Conservation (phyloP, 106 monocot species). For the Platanthera zijinensis region DNA sequence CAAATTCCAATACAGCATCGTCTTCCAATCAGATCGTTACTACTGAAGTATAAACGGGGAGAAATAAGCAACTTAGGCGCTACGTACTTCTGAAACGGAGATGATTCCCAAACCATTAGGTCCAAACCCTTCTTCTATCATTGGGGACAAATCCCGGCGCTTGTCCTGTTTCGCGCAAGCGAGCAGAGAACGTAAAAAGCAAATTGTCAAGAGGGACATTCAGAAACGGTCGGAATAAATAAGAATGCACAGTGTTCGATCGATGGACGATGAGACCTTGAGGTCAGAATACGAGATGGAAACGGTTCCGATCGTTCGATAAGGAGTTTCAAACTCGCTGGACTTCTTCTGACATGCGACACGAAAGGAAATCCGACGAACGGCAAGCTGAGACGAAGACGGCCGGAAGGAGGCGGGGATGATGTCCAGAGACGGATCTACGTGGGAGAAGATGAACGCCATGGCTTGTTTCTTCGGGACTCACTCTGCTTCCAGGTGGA, state of each 20-base stretch:
- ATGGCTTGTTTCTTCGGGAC: neutral
- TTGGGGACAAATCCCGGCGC: constrained; percentile 46
- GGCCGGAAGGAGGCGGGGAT: neutral
- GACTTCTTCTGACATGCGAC: neutral
- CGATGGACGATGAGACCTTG: constrained; percentile 37
- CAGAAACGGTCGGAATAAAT: neutral
- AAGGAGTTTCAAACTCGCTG: neutral
- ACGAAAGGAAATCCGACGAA: neutral
- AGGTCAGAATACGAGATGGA: constrained; percentile 62
- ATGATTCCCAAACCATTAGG: constrained; percentile 83
- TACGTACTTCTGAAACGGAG: constrained; percentile 64
- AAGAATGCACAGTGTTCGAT: neutral
- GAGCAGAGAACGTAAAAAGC: neutral
- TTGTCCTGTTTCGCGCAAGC: constrained; percentile 40
- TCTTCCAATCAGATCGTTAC: neutral
- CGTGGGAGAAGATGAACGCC: neutral
- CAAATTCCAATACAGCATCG: neutral
- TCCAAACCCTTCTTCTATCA: constrained; percentile 79
- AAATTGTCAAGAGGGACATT: neutral
- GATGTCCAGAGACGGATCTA: neutral
- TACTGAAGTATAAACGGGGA: neutral
- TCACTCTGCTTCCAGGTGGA: neutral
- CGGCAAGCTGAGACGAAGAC: neutral
- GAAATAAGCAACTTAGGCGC: neutral
- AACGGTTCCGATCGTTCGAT: constrained; percentile 35